Evolutionary conservation across 768 basidiomycete genomes (phyloP).

Genomic region (Mycena epipterygia): DNA sequence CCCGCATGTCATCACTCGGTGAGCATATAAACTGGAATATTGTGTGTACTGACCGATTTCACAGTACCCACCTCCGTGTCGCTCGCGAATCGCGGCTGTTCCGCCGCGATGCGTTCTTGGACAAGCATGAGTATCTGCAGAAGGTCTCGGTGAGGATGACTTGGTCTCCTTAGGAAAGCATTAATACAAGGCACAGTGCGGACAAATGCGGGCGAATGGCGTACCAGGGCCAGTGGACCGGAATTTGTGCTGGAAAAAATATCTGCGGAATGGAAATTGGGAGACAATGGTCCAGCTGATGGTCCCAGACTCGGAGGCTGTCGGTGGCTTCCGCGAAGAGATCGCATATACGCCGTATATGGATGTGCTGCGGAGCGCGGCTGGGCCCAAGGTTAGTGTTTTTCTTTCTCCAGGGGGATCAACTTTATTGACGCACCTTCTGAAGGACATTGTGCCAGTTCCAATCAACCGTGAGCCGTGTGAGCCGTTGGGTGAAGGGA

Average conservation of each 20-base stretch:
- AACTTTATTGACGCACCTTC: too few relatives aligned
- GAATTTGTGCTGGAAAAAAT: background rate
- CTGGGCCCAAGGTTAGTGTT: conserved; percentile 11
- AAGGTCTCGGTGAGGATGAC: background rate
- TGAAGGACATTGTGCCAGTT: conserved; percentile 1
- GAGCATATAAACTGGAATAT: too few relatives aligned
- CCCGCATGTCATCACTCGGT: conserved; percentile 19
- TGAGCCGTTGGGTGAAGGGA: background rate
- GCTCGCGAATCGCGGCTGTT: conserved; percentile 13
- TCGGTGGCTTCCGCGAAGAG: conserved; percentile 10
- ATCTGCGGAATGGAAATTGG: background rate
- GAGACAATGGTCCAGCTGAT: conserved; percentile 5
- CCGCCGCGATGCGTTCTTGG: background rate
- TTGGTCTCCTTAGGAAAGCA: too few relatives aligned
- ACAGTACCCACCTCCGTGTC: conserved; percentile 15
- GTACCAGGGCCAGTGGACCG: background rate
- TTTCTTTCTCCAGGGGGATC: background rate
- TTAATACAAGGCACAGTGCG: background rate
- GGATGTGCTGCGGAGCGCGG: background rate
- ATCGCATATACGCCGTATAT: conserved; percentile 14
- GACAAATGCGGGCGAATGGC: background rate
- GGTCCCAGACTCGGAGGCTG: background rate
- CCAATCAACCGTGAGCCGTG: conserved; percentile 8
- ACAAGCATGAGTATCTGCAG: background rate
- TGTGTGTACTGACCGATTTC: background rate